These are phyloP conservation scores for Cyberlindnera euphorbiiphila DNA, from an alignment of 805 yeast species.

Conservation along the genomic window DNA sequence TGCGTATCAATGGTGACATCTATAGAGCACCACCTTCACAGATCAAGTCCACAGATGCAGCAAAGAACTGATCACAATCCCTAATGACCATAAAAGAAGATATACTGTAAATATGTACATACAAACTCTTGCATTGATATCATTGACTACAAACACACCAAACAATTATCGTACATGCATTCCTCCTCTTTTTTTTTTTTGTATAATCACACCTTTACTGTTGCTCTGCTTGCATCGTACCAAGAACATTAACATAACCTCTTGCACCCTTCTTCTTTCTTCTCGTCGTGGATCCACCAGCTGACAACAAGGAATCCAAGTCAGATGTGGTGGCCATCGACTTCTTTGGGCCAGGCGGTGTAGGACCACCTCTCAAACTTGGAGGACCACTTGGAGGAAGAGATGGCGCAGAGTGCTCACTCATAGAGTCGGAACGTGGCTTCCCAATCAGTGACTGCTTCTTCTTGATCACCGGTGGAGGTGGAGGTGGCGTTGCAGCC, in stretches of 20 bases:
- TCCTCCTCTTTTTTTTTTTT: too few relatives aligned
- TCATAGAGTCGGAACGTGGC: constrained; percentile 36
- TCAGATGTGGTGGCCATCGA: constrained; percentile 26
- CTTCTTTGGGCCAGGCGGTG: constrained; percentile 6
- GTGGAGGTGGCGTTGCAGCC: constrained; percentile 68
- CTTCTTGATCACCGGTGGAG: constrained; percentile 39
- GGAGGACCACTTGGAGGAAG: constrained; percentile 8
- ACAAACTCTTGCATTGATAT: too few relatives aligned
- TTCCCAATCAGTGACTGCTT: constrained; percentile 32
- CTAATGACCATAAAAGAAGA: constrained; percentile 4
- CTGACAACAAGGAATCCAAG: constrained; percentile 43
- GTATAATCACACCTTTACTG: too few relatives aligned
- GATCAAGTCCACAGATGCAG: constrained; percentile 7
- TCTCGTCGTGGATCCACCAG: constrained; percentile 29
- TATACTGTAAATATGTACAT: too few relatives aligned
- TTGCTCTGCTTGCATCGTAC: too few relatives aligned
- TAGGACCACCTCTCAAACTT: constrained; percentile 1
- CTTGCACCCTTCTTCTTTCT: constrained; percentile 45
- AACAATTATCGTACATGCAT: too few relatives aligned
- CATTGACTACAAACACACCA: too few relatives aligned
- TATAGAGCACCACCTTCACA: constrained; percentile 29
- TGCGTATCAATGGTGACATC: constrained; percentile 33
- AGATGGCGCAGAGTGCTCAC: constrained; percentile 16
- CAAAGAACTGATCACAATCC: constrained; percentile 6
- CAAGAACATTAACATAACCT: constrained; percentile 71